Evolutionary conservation across 2,329 filamentous ascomycete species (phyloP).

Genomic region (Epichloe sp.): DNA sequence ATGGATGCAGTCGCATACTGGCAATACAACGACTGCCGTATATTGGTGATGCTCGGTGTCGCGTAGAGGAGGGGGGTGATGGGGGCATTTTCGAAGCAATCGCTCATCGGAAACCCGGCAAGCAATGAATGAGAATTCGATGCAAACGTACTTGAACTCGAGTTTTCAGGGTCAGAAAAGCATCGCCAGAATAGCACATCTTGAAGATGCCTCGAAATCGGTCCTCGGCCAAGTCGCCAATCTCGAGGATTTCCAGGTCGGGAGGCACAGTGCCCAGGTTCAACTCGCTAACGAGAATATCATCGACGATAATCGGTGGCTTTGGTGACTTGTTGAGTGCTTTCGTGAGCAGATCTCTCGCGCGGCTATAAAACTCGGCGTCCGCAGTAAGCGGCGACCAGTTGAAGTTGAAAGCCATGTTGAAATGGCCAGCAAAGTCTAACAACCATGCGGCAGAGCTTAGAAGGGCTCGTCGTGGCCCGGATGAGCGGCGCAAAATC

Average conservation of each 20-base stretch:
- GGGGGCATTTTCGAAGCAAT: conserved; percentile 10
- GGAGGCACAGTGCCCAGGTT: conserved; percentile 92
- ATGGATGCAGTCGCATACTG: not conserved
- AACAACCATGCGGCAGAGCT: conserved; percentile 19
- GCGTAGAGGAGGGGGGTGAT: not conserved
- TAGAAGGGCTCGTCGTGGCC: conserved; percentile 9
- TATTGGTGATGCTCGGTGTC: not conserved
- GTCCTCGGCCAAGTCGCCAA: conserved; percentile 94
- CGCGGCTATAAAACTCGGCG: conserved; percentile 77
- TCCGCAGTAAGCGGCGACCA: conserved; percentile 98
- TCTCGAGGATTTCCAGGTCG: conserved; percentile 92
- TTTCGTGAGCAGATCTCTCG: conserved; percentile 84
- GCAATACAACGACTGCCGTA: not conserved
- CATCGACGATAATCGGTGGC: conserved; percentile 97
- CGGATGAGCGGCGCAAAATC: conserved; percentile 3
- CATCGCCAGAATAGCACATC: conserved; percentile 95
- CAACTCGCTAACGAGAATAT: conserved; percentile 95
- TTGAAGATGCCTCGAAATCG: conserved; percentile 97
- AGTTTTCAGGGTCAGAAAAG: conserved; percentile 88
- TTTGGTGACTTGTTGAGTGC: conserved; percentile 97
- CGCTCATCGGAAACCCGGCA: conserved; percentile 5
- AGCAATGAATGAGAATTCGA: conserved; percentile 9
- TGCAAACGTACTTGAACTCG: conserved; percentile 64
- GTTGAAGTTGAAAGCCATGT: conserved; percentile 99
- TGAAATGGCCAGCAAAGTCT: conserved; percentile 31